These are phyloP conservation scores for Zygosaccharomyces siamensis DNA, from an alignment of 805 yeast species.

Conservation along the genomic window DNA sequence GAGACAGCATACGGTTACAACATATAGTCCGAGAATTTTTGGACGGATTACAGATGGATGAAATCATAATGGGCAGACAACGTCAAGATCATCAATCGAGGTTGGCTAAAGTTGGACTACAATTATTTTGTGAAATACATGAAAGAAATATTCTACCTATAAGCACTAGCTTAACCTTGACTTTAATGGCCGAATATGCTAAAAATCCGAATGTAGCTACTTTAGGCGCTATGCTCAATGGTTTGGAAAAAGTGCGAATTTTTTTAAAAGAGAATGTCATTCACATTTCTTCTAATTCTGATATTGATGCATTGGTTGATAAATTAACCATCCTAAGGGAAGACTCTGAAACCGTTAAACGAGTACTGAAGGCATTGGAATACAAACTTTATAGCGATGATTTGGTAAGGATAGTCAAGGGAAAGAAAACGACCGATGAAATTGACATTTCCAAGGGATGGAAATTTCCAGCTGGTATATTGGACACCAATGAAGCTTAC, in stretches of 20 bases:
- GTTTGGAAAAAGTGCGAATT: conserved; percentile 15
- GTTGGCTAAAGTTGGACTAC: conserved; percentile 27
- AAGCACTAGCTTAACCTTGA: conserved; percentile 19
- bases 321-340: conserved; percentile 10
- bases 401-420: conserved; percentile 29
- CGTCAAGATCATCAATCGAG: conserved; percentile 13
- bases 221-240: conserved; percentile 13
- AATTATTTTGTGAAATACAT: conserved; percentile 24
- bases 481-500: conserved; percentile 29
- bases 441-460: conserved; percentile 33
- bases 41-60: conserved; percentile 20
- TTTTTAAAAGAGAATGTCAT: conserved; percentile 18
- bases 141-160: conserved; percentile 18
- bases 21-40: conserved; percentile 20
- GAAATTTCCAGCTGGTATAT: conserved; percentile 28
- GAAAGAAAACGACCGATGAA: conserved; percentile 25
- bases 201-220: conserved; percentile 18
- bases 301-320: conserved; percentile 20
- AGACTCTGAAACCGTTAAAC: conserved; percentile 18
- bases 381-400: conserved; percentile 30
- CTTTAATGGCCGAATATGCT: conserved; percentile 17
- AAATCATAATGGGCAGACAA: conserved; percentile 10
- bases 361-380: conserved; percentile 22
- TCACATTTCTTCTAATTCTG: conserved; percentile 9
- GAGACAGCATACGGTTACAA: conserved; percentile 19